Evolutionary conservation across 805 yeast species (phyloP), one percentile per base, ranked within the genome.

Genomic region (Tetrapisispora phaffii): DNA sequence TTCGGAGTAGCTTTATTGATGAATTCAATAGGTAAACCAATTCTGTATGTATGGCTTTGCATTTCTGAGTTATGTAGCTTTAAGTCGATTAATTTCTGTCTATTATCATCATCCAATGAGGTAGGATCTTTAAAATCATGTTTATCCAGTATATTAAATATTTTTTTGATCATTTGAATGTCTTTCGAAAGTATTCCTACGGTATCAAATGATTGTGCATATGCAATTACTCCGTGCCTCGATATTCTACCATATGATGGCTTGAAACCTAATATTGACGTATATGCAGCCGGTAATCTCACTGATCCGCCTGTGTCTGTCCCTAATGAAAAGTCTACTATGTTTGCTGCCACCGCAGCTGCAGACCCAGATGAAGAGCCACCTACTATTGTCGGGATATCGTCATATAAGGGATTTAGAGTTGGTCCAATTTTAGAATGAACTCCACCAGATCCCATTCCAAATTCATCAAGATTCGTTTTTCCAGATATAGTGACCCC

Each of bases 291-390:
- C 0, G 99, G 99, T 19, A 86, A 68, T 49, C 99, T 72, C 0
- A 93, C 86, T 0, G 97, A 87, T 0, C 99, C 99, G 5, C 99
- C 99, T 0, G 99, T 93, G 56, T 93, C 99, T 1, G 97, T 85
- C 0, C 98, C 99, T 32, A 93, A 63, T 1, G 95, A 76, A 54
- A 85, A 79, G 58, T 82, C 86, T 1, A 54, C 62, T 50, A 79
- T 57, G 1, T 68, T 81, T 0, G 82, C 75, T 1, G 90, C 82
- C 1, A 90, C 96, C 0, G 94, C 85, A 1, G 95, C 95, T 0
- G 97, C 97, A 33, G 93, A 77, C 0, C 98, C 98, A 17, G 97
- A 96, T 7, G 96, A 86, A 0, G 97, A 88, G 0, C 98, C 98
- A 12, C 99, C 99, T 2, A 83, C 71, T 1, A 77, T 65, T 34